Percentiles rank a stretch among this genome's conserved stretches.
Evolutionary conservation across 192 early-diverging fungal genomes (phyloP).

Genomic region (Backusella luteola): DNA sequence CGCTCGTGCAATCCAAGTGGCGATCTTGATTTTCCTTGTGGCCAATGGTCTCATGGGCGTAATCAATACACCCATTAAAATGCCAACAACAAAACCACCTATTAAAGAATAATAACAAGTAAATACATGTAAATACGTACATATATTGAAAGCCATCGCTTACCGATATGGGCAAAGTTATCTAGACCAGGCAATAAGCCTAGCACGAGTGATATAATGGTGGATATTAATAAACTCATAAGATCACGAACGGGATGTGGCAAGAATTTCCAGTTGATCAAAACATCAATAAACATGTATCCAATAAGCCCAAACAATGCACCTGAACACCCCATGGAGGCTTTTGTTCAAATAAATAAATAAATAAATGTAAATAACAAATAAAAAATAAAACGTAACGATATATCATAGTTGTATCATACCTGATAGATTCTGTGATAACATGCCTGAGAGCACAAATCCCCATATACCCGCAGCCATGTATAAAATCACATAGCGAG

Average conservation of each 20-base stretch:
- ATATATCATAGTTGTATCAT: not conserved
- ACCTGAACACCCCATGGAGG: conserved; percentile 60
- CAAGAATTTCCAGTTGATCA: conserved; percentile 78
- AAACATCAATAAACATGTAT: conserved; percentile 72
- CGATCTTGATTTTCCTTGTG: conserved; percentile 18
- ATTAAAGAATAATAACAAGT: not conserved
- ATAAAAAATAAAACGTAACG: no score
- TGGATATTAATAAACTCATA: conserved; percentile 61
- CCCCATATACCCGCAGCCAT: conserved; percentile 70
- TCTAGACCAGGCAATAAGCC: conserved; percentile 76
- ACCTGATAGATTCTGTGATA: conserved; percentile 49
- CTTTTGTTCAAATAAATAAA: conserved; percentile 4
- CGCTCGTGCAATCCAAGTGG: conserved; percentile 36
- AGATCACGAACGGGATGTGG: conserved; percentile 66
- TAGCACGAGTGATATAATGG: conserved; percentile 65
- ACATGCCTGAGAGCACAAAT: conserved; percentile 74
- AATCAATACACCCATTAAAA: conserved; percentile 18
- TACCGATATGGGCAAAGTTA: conserved; percentile 83
- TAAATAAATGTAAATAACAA: not conserved
- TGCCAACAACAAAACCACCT: conserved; percentile 21
- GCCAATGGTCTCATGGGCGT: conserved; percentile 20
- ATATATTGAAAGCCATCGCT: conserved; percentile 21
- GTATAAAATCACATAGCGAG: conserved; percentile 63
- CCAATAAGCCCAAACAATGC: conserved; percentile 72
- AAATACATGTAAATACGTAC: not conserved